Percentiles rank a stretch among this genome's conserved stretches.
Conservation (phyloP, 129 eudicot genomes). For the Artemisia tridentata region DNA sequence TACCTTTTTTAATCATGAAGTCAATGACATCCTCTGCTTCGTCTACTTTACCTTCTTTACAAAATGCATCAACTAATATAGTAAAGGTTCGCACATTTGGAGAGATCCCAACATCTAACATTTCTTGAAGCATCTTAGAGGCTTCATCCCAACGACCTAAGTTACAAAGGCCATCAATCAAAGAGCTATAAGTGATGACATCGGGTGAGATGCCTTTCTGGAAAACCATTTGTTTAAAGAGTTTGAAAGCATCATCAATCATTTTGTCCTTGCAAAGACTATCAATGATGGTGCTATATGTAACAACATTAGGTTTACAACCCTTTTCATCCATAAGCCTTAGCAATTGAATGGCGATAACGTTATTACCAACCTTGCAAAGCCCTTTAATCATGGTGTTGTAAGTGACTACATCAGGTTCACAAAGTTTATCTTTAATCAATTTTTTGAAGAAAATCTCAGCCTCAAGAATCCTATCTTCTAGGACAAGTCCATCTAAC, state of each 20-base stretch:
- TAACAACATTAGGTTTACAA: too few relatives aligned
- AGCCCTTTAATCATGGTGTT: constrained; percentile 19
- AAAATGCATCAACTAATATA: constrained; percentile 14
- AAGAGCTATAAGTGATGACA: constrained; percentile 3
- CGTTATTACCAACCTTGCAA: constrained; percentile 7
- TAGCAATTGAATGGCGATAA: too few relatives aligned
- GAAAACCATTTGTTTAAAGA: constrained; percentile 8
- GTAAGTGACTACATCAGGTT: neutral
- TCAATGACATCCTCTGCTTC: neutral
- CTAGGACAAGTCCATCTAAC: neutral
- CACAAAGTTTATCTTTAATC: neutral
- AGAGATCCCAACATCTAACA: constrained; percentile 12
- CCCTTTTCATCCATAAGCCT: too few relatives aligned
- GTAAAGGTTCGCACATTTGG: neutral
- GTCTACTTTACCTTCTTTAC: constrained; percentile 10
- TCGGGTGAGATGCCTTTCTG: neutral
- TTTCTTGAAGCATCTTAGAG: constrained; percentile 17
- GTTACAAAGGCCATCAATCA: constrained; percentile 23
- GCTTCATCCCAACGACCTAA: constrained; percentile 26
- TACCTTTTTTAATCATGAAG: constrained; percentile 6
- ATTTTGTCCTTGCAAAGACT: too few relatives aligned
- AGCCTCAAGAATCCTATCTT: constrained; percentile 17
- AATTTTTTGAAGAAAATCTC: constrained; percentile 15
- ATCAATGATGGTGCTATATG: too few relatives aligned
- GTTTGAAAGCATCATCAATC: constrained; percentile 19